Conservation (phyloP, 495 filamentous ascomycete species). For the Glutinoglossum americanum region DNA sequence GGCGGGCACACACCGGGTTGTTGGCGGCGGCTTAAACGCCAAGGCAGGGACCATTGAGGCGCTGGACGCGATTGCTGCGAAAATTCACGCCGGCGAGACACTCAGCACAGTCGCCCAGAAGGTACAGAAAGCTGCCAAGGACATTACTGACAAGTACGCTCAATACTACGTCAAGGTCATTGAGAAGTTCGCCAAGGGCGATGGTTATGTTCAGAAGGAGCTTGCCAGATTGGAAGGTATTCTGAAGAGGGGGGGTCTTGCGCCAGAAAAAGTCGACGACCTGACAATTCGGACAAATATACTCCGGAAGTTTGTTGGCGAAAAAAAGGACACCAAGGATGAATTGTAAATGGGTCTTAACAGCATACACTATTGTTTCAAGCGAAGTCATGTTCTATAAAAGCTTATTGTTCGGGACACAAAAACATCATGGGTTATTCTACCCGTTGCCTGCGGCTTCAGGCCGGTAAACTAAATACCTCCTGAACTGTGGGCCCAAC, state of each 20-base stretch:
- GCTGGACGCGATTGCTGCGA: constrained; percentile 51
- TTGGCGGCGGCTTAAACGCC: constrained; percentile 60
- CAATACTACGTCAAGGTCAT: constrained; percentile 85
- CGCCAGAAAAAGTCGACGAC: constrained; percentile 75
- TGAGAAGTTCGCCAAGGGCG: constrained; percentile 55
- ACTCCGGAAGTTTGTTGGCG: constrained; percentile 47
- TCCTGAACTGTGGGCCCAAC: neutral
- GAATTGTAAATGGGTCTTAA: constrained; percentile 35
- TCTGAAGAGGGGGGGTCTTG: constrained; percentile 65
- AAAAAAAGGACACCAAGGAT: constrained; percentile 29
- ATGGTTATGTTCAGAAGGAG: constrained; percentile 72
- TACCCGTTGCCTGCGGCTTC: neutral
- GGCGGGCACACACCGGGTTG: constrained; percentile 65
- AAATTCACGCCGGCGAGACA: constrained; percentile 36
- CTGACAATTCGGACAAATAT: constrained; percentile 74
- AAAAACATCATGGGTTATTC: neutral
- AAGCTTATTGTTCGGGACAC: neutral
- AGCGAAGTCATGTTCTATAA: neutral
- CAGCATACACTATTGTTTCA: neutral
- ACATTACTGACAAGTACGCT: constrained; percentile 62
- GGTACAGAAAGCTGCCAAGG: constrained; percentile 44
- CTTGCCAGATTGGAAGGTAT: constrained; percentile 56
- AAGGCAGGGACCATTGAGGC: constrained; percentile 62
- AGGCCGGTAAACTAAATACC: neutral
- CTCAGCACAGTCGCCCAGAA: constrained; percentile 38